Base-by-base conservation (phyloP, 139 green algal genomes). In the Chlamydomonas applanata region DNA sequence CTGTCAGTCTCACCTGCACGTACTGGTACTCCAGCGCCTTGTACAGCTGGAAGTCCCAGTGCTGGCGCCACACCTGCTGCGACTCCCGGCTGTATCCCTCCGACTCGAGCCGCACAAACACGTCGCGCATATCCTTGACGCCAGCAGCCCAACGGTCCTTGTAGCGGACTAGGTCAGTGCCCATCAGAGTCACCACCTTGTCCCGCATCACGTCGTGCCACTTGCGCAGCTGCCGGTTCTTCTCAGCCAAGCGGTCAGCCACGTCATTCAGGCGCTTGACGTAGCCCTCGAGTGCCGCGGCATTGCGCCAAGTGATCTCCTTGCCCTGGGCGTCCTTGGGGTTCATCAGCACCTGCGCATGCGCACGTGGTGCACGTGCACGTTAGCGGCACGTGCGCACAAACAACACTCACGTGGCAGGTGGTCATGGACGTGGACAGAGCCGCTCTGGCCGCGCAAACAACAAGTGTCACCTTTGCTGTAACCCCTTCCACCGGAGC, bases 21-120 rank as follows among this genome's bases (percentile, higher is more conserved):
- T 91, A 96, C 81, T 94, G 91, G 72, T 88, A 86, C 65, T 91
- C 82, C 53, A 96, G 80, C 24, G 87, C 88, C 79, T 93, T 91
- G 74, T 88, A 83, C 44, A 96, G 81, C 82, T 96, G 91, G 74
- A 90, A 87, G 82, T 96, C 91, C 91, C 91, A 96, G 75, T 94
- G 89, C 75, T 92, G 82, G 4, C 91, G 82, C 91, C 91, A 96
- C 4, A 86, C 80, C 70, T 70, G 45, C 62, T 93, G 89, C 11
- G 77, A 79, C 29, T 92, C 84, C 3, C 65, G 56, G 32, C 36
- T 74, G 72, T 91, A 91, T 29, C 89, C 87, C 59, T 94, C 82
- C 0, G 57, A 34, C 82, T 94, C 89, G 56, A 94, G 85, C 13
- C 75, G 69, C 9, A 25, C 32, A 57, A 94, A 94, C 1, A 93